Percentiles rank a stretch among this genome's conserved stretches.
phyloP scores from a whole-genome alignment of 345 rosid genomes.

The Cochlearia excelsa region DNA sequence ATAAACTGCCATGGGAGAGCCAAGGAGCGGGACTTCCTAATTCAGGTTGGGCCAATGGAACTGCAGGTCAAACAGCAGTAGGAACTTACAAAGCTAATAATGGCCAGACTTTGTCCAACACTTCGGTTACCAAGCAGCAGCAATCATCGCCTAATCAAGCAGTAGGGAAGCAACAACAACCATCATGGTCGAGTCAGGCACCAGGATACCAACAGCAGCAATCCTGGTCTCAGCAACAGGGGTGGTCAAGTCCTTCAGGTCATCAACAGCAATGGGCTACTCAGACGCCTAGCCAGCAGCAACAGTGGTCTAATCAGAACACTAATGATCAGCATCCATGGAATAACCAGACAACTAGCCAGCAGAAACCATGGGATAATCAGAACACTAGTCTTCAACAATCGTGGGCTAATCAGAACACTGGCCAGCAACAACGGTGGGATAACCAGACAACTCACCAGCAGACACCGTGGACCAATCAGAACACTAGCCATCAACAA shows the following conservation, averaged over 20 bases:
- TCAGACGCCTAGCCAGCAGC: background rate
- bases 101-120: conserved; percentile 36
- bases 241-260: conserved; percentile 31
- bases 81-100: conserved; percentile 22
- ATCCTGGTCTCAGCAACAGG: conserved; percentile 30
- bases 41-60: conserved; percentile 34
- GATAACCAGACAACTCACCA: conserved; percentile 1
- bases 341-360: conserved; percentile 16
- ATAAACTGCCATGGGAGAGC: conserved; percentile 20
- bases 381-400: conserved; percentile 30
- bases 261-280: conserved; percentile 17
- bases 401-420: conserved; percentile 16
- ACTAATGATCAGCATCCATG: background rate
- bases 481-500: conserved; percentile 29
- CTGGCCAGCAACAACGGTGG: conserved; percentile 12
- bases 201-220: conserved; percentile 30
- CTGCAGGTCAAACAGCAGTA: conserved; percentile 23
- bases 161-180: conserved; percentile 29
- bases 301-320: conserved; percentile 13
- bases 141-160: conserved; percentile 28
- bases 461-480: conserved; percentile 24
- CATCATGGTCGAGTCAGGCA: conserved; percentile 31
- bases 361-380: conserved; percentile 12
- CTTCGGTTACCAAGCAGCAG: conserved; percentile 32
- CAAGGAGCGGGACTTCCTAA: conserved; percentile 24